These are phyloP conservation scores for Closterium sp. DNA, from an alignment of 139 green algal genomes.

Conservation along the genomic window DNA sequence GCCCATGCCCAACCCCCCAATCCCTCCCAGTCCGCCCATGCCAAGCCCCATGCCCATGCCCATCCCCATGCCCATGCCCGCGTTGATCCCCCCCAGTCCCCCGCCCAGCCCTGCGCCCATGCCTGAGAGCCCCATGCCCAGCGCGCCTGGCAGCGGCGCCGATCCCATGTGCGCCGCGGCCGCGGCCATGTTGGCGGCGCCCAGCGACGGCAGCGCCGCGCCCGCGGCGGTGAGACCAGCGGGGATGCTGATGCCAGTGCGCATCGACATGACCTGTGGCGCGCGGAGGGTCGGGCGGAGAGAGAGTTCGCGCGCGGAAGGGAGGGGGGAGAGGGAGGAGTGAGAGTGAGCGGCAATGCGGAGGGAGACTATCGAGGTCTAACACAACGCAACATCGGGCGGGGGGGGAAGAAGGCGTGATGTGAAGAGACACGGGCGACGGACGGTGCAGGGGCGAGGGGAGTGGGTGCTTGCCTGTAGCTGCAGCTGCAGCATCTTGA, in stretches of 20 bases:
- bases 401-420: no score
- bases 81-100: neutral
- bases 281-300: neutral
- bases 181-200: neutral
- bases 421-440: neutral
- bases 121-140: neutral
- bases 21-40: neutral
- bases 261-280: neutral
- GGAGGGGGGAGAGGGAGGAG: neutral
- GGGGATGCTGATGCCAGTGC: neutral
- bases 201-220: neutral
- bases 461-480: conserved; percentile 28
- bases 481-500: conserved; percentile 51
- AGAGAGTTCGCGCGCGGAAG: neutral
- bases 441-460: neutral
- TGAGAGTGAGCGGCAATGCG: neutral
- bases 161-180: neutral
- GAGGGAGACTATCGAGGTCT: neutral
- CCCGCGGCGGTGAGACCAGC: neutral
- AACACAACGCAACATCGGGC: neutral
- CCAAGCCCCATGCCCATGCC: neutral
- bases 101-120: neutral
- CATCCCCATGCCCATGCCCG: neutral
- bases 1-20: neutral
- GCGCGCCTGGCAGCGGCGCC: neutral